Evolutionary conservation across 371 early-diverging fungal genomes (phyloP), one percentile per base, ranked within the genome.

Genomic region (Apophysomyces elegans): DNA sequence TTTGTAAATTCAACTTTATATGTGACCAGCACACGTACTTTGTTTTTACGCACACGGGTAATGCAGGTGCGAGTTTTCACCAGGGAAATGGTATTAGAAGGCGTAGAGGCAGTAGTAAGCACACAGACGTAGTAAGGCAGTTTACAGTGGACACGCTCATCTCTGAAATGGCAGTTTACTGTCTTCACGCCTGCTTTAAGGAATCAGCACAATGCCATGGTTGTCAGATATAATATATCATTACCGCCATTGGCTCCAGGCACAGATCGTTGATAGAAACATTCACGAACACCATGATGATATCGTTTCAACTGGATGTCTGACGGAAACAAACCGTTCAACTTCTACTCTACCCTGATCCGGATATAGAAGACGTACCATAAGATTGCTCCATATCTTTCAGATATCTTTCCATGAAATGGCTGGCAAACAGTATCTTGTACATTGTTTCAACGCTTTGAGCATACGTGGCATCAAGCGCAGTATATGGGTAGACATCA

Each of bases 31-130:
- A 92, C 77, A 38, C 84, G 86, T 37, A 88, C 77, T 64, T 78
- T 70, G 18, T 80, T 80, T 18, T 82, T 78, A 5, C 84, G 83
- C 6, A 88, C 87, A 85, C 90, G 93, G 47, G 92, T 88, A 26
- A 96, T 76, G 73, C 96, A 96, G 11, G 88, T 90, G 11, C 90
- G 77, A 39, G 90, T 88, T 61, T 89, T 87, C 26, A 91, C 84
- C 69, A 96, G 96, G n/a, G 88, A 77, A 35, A 86, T 85, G 21
- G 96, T 95, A 0, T 95, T 86, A 66, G 90, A 88, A 0, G 95
- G 95, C 4, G 97, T 95, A 7, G 69, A 69, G 1, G 90, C 89
- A 5, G 85, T 83, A 3, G 86, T 83, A 32, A 92, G 71, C 0
- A 81, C 74, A 1, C 90, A 78, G 7, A 90, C 79, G 61, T 75